phyloP scores from a whole-genome alignment of 1,284 basidiomycete species.

The Puccinia horiana region DNA sequence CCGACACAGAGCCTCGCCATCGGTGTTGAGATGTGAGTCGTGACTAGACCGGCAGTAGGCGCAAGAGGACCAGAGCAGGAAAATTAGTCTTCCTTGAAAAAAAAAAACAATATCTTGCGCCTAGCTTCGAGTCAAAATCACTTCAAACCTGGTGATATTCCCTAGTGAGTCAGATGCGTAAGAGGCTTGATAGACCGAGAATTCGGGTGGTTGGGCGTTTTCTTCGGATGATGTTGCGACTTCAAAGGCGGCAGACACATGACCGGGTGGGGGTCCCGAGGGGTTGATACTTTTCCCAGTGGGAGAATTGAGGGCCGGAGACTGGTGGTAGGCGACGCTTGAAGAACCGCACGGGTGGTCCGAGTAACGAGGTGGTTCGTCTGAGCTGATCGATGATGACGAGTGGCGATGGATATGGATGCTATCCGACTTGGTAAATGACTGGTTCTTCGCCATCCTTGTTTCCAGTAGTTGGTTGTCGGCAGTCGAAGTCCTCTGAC shows the following conservation, averaged over 20 bases:
- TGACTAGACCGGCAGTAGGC: background rate
- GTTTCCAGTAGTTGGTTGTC: too few relatives aligned
- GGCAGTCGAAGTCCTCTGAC: too few relatives aligned
- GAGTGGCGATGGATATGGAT: background rate
- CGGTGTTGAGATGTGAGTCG: constrained; percentile 34
- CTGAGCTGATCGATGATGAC: background rate
- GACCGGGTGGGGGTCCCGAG: background rate
- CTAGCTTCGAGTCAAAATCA: background rate
- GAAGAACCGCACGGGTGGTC: background rate
- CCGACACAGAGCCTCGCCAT: constrained; percentile 40
- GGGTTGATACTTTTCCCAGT: background rate
- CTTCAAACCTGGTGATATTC: constrained; percentile 36
- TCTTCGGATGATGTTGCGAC: background rate
- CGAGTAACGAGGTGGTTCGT: background rate
- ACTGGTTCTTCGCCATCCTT: background rate
- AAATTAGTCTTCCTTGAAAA: background rate
- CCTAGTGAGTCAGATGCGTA: constrained; percentile 22
- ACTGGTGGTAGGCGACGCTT: background rate
- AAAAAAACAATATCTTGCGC: background rate
- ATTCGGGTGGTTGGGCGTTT: constrained; percentile 22
- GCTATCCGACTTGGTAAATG: background rate
- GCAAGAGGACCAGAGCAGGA: background rate
- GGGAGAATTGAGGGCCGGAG: background rate
- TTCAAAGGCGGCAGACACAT: background rate
- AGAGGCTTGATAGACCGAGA: constrained; percentile 41